Conservation (phyloP, 768 basidiomycete species). For the Lactarius vividus region DNA sequence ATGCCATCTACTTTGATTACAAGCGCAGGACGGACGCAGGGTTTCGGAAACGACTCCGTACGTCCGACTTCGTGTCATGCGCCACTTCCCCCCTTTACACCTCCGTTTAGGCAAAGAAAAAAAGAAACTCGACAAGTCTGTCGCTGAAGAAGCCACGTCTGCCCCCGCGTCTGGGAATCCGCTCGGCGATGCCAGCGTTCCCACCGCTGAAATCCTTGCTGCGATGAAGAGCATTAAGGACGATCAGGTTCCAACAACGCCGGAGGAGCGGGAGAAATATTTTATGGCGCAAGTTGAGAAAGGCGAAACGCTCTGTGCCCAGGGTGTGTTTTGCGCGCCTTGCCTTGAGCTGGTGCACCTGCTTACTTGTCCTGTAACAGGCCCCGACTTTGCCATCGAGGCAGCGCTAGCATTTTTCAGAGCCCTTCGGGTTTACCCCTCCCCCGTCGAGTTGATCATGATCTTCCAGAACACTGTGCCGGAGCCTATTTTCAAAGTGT, state of each 20-base stretch:
- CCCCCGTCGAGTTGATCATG: constrained; percentile 89
- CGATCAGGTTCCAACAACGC: constrained; percentile 65
- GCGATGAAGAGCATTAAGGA: constrained; percentile 64
- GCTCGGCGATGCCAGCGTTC: constrained; percentile 34
- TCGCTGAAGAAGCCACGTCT: constrained; percentile 33
- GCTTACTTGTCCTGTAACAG: constrained; percentile 40
- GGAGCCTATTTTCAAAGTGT: constrained; percentile 72
- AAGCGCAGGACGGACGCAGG: constrained; percentile 81
- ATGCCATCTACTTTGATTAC: constrained; percentile 94
- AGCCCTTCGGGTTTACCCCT: constrained; percentile 91
- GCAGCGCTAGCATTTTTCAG: constrained; percentile 91
- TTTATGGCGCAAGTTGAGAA: constrained; percentile 88
- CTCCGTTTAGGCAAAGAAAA: constrained; percentile 75
- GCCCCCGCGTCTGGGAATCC: constrained; percentile 31
- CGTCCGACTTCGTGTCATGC: constrained; percentile 5
- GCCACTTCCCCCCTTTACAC: not conserved
- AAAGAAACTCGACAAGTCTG: constrained; percentile 76
- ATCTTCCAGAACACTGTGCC: constrained; percentile 94
- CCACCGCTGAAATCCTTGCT: constrained; percentile 54
- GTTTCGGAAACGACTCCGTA: constrained; percentile 78
- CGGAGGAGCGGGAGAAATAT: constrained; percentile 80
- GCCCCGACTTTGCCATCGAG: constrained; percentile 70
- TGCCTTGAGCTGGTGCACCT: not conserved
- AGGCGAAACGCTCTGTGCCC: constrained; percentile 78
- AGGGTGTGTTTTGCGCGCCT: constrained; percentile 50